Evolutionary conservation across 2,329 filamentous ascomycete species (phyloP).

Genomic region (Penicillium sp.): DNA sequence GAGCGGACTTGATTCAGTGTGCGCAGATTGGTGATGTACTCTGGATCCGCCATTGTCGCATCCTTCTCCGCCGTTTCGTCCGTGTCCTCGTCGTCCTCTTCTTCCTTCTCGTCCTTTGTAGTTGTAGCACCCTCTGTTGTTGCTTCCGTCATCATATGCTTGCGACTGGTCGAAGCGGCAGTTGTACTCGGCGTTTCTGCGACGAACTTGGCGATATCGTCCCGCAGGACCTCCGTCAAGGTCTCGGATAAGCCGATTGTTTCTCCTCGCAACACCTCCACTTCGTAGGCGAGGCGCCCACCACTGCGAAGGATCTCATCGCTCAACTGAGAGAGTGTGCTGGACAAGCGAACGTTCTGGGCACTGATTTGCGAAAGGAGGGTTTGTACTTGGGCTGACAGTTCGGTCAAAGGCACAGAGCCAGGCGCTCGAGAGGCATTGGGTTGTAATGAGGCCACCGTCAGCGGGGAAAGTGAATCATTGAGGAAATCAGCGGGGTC

Average conservation of each 20-base stretch:
- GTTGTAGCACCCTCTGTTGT: conserved; percentile 4
- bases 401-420: conserved; percentile 66
- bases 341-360: conserved; percentile 80
- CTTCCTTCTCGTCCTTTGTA: conserved; percentile 1
- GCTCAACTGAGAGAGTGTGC: conserved; percentile 80
- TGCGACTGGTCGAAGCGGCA: not conserved
- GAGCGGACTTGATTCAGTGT: conserved; percentile 78
- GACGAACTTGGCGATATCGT: conserved; percentile 73
- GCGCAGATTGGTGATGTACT: conserved; percentile 74
- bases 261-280: conserved; percentile 89
- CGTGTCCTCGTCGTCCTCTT: not conserved
- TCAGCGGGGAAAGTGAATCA: conserved; percentile 68
- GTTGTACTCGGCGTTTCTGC: conserved; percentile 39
- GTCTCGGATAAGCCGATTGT: conserved; percentile 77
- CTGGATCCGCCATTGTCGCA: conserved; percentile 50
- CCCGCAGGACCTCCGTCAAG: conserved; percentile 68
- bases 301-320: conserved; percentile 92
- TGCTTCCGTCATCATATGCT: conserved; percentile 3
- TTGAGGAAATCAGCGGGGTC: conserved; percentile 87
- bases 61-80: conserved; percentile 2
- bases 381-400: conserved; percentile 78
- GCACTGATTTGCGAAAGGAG: conserved; percentile 86
- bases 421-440: conserved; percentile 43
- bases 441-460: conserved; percentile 46
- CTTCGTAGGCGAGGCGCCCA: conserved; percentile 86